Evolutionary conservation across 2,329 filamentous ascomycete species (phyloP), one percentile per base, ranked within the genome.

Genomic region (Ilyonectria sp.): DNA sequence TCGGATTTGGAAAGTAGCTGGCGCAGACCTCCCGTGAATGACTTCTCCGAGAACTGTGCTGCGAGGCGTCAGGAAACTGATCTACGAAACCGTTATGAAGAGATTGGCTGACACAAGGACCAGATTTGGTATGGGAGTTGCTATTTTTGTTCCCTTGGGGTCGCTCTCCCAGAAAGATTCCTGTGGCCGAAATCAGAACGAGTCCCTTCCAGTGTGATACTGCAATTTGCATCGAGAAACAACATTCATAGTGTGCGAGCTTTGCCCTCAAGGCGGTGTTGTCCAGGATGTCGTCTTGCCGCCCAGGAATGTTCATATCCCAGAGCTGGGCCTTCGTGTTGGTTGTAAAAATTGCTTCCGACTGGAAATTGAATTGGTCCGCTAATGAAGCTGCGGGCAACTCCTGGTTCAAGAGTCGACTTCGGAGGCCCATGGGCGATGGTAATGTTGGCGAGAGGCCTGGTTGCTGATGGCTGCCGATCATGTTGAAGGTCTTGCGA

Each of bases 301-400:
- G 37, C 21, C 33, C 53, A 13, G 23, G 17, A 6, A 52, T 19
- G 21, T 63, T 19, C 6, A 53, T 44, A 23, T 67, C 59, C 64
- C 57, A 62, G 10, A 67, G 37, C 17, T 56, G 64, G 11, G 52
- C 64, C n/a, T 21, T 59, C 5, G 64, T 63, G 3, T 65, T 49
- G 15, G 54, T 44, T 8, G 37, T 57, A 26, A 57, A 44, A 6
- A 57, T 46, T 7, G 37, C 44, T 29, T 29, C 37, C 3, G 40
- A 19, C 35, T 26, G 37, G 21, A 26, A 9, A 15, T 31, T 23
- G 13, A 33, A 57, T 8, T 4, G 13, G 26, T 40, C 19, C 10
- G 23, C 17, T 9, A 43, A 31, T 19, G 37, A 21, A 21, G 21
- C 37, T 44, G 33, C 43, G 7, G 37, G 54, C 54, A 37, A 37